Percentiles rank a stretch among this genome's conserved stretches.
These are phyloP conservation scores for Prototheca cutis DNA, from an alignment of 163 green algal species.

Conservation along the genomic window DNA sequence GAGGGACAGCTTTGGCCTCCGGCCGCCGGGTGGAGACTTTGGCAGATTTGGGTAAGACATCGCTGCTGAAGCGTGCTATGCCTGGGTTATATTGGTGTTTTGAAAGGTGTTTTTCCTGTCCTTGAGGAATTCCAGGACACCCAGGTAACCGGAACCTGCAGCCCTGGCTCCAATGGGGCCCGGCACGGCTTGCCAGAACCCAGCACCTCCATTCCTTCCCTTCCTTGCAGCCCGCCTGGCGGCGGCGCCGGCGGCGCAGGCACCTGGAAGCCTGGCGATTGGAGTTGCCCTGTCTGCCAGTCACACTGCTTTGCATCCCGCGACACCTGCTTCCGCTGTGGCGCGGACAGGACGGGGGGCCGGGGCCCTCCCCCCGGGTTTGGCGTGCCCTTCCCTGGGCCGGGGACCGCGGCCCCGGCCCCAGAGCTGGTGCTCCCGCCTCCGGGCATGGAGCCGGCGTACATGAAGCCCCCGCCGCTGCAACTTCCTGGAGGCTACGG, in stretches of 20 bases:
- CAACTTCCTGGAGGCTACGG: not conserved
- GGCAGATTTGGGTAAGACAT: no score
- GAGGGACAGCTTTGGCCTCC: no score
- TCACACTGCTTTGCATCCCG: slow-evolving; percentile 36
- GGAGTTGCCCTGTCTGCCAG: not conserved
- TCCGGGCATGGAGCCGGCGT: not conserved
- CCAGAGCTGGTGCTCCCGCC: not conserved
- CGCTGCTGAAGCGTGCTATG: no score
- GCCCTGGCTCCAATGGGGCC: no score
- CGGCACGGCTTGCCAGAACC: no score
- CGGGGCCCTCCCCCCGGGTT: not conserved
- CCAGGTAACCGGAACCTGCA: no score
- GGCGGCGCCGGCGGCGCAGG: not conserved
- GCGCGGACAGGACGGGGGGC: not conserved
- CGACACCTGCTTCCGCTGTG: slow-evolving; percentile 34
- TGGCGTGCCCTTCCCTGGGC: not conserved
- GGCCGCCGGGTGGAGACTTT: no score
- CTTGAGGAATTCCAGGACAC: no score
- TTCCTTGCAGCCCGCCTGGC: no score
- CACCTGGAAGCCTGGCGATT: slow-evolving; percentile 1
- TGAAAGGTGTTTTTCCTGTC: no score
- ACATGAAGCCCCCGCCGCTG: not conserved
- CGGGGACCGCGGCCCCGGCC: not conserved
- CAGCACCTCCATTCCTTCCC: no score
- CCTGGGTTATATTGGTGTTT: no score